phyloP scores from a whole-genome alignment of 2,329 filamentous ascomycete species.

The Colletotrichum sidae region DNA sequence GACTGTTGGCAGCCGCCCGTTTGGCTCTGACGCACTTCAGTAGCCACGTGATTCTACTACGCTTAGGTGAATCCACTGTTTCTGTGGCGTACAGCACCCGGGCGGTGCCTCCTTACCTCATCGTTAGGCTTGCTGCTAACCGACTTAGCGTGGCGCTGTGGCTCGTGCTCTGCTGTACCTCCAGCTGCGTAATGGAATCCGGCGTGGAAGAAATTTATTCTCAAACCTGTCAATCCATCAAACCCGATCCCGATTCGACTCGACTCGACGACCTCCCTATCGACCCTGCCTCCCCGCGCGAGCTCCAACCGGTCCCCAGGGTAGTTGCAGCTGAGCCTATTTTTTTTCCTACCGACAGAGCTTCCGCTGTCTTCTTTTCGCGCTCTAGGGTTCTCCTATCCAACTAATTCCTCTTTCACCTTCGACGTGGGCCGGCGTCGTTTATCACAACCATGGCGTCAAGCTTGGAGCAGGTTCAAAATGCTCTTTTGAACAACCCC shows the following conservation, averaged over 20 bases:
- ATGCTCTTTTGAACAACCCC: slow-evolving; percentile 80
- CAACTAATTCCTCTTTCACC: slow-evolving; percentile 42
- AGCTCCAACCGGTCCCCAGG: slow-evolving; percentile 25
- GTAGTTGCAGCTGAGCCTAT: slow-evolving; percentile 26
- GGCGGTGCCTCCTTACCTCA: not conserved
- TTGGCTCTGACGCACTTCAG: not conserved
- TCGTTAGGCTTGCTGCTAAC: slow-evolving; percentile 23
- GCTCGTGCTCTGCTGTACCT: slow-evolving; percentile 37
- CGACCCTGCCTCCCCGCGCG: slow-evolving; percentile 31
- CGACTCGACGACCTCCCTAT: slow-evolving; percentile 30
- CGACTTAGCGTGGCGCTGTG: slow-evolving; percentile 27
- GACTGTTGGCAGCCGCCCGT: not conserved
- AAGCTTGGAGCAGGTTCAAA: slow-evolving; percentile 56
- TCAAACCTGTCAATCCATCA: slow-evolving; percentile 32
- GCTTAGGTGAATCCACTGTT: not conserved
- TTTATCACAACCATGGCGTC: slow-evolving; percentile 61
- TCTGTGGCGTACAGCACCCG: too few relatives aligned
- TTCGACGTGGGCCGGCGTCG: slow-evolving; percentile 42
- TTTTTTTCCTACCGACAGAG: not conserved
- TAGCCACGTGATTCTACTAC: slow-evolving; percentile 14
- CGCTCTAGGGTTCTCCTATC: slow-evolving; percentile 38
- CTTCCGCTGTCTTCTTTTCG: slow-evolving; percentile 30
- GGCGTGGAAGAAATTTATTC: slow-evolving; percentile 41
- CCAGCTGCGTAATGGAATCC: slow-evolving; percentile 36
- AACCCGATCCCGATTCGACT: slow-evolving; percentile 1